Evolutionary conservation across 257 asterid genomes (phyloP).

Genomic region (Salvia rosmarinus): DNA sequence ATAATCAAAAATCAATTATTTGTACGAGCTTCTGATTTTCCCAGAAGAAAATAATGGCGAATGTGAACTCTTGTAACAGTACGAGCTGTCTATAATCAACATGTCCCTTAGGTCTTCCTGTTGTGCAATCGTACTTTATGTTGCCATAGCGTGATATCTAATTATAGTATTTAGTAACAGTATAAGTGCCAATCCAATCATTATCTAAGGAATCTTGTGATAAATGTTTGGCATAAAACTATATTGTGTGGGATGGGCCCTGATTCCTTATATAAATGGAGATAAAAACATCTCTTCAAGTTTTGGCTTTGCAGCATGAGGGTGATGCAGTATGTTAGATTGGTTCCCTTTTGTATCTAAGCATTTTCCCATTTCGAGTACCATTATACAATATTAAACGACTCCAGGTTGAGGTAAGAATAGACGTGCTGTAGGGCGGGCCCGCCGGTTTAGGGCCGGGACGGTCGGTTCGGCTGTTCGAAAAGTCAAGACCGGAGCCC

Average conservation of each 20-base stretch:
- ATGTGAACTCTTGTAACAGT: background rate
- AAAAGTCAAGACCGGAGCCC: no score
- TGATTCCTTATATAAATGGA: constrained; percentile 46
- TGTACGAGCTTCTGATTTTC: background rate
- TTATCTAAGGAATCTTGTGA: no score
- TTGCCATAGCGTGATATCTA: constrained; percentile 4
- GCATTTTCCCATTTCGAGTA: constrained; percentile 28
- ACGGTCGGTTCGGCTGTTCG: no score
- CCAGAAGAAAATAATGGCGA: constrained; percentile 29
- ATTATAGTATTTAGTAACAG: background rate
- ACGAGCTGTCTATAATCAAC: constrained; percentile 32
- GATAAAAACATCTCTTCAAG: constrained; percentile 92
- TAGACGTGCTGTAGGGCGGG: no score
- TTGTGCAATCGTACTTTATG: constrained; percentile 90
- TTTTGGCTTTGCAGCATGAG: constrained; percentile 81
- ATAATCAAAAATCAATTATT: background rate
- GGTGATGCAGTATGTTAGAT: constrained; percentile 64
- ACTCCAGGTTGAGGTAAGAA: constrained; percentile 85
- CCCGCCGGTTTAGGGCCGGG: no score
- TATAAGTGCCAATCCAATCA: background rate
- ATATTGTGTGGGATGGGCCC: no score
- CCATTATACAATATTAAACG: constrained; percentile 24
- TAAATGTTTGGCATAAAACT: no score
- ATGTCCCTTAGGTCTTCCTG: constrained; percentile 97
- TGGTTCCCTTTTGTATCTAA: constrained; percentile 19